Conservation (phyloP, 768 basidiomycete genomes). For the Hygrophoropsis aurantiaca region DNA sequence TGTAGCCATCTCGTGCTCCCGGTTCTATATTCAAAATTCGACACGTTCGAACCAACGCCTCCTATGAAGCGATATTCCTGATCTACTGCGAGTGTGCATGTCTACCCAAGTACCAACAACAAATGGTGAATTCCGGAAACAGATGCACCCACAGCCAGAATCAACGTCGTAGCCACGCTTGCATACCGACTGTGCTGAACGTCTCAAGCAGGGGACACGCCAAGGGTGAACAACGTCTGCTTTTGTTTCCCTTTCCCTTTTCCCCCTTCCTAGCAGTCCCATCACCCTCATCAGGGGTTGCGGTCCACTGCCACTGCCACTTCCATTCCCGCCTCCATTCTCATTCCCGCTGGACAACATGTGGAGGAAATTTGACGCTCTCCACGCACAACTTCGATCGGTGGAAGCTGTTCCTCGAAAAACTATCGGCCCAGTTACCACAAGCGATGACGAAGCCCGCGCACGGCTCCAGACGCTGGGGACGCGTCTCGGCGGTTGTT, state of each 20-base stretch:
- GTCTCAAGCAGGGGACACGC: conserved; percentile 42
- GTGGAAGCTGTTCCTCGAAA: conserved; percentile 22
- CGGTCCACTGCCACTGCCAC: conserved; percentile 9
- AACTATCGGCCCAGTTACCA: conserved; percentile 12
- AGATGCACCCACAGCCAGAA: too few relatives aligned
- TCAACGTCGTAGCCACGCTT: too few relatives aligned
- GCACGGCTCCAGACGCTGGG: conserved; percentile 56
- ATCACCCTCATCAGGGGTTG: conserved; percentile 9
- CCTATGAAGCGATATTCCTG: too few relatives aligned
- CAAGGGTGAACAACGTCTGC: conserved; percentile 76
- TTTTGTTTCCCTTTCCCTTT: conserved; percentile 83
- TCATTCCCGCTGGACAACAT: conserved; percentile 48
- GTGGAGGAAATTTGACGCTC: conserved; percentile 53
- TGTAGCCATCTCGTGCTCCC: too few relatives aligned
- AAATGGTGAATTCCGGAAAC: too few relatives aligned
- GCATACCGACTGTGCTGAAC: too few relatives aligned
- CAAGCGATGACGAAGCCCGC: conserved; percentile 57
- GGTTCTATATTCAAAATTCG: too few relatives aligned
- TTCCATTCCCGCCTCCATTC: not conserved
- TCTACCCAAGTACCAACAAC: too few relatives aligned
- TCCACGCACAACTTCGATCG: conserved; percentile 44
- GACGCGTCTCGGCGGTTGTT: conserved; percentile 56
- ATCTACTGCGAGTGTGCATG: too few relatives aligned
- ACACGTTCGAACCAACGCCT: too few relatives aligned
- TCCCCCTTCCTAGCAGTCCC: conserved; percentile 47